Evolutionary conservation across 2,329 filamentous ascomycete species (phyloP), one percentile per base, ranked within the genome.

Genomic region (Keithomyces neogunnii): DNA sequence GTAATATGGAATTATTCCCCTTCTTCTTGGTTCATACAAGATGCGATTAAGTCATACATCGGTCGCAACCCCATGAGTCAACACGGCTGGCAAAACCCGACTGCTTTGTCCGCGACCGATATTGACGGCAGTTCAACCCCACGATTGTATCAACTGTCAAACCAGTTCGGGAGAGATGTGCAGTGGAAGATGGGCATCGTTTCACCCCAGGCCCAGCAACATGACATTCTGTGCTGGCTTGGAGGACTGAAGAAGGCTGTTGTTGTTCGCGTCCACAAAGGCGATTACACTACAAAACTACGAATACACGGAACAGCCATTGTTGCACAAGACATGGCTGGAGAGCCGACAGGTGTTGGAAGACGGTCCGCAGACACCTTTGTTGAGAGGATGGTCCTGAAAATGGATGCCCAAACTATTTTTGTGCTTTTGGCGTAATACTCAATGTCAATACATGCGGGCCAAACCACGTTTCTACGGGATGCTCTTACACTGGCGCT

Each of bases 401-500:
- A 31, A 30, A 45, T 31, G 43, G 43, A 45, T 45, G 43, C 43
- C 8, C 43, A 28, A 28, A 45, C 43, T 28, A 29, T 45, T 4
- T 45, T 45, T 30, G 43, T 43, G 11, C 42, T 46, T 32, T 36
- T 55, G 13, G 56, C 39, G 63, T 56, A 35, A 11, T 35, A 19
- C 19, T 19, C 19, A 19, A 19, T 19, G 19, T 19, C 19, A 19
- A 19, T 19, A 19, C 19, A 19, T 19, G 19, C 19, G 19, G 19
- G 19, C 19, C 19, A 19, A 19, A 19, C 19, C 19, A 19, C 19
- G 19, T 19, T 19, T 19, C 19, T 19, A 19, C 19, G 19, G 19
- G 19, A 19, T 19, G 19, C 19, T 19, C 19, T 19, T 19, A 19
- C 19, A 19, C 19, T 19, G 19, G 19, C 19, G 19, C 19, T 19